Evolutionary conservation across 345 rosid species (phyloP).

Genomic region (Geranium rotundifolium): DNA sequence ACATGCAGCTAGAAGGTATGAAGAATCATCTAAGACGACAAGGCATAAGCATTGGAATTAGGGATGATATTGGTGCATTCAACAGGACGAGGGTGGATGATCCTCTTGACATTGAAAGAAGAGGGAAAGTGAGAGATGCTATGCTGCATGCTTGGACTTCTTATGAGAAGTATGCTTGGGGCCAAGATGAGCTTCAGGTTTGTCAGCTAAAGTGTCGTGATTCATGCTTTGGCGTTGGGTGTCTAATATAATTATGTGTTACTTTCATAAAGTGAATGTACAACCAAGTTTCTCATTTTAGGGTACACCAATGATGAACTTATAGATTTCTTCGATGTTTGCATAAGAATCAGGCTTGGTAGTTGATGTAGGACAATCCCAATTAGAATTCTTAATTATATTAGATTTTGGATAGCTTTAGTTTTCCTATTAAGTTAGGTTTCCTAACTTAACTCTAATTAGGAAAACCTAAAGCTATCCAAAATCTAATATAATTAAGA

Average conservation of each 20-base stretch:
- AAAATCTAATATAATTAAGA: too few relatives aligned
- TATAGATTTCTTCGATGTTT: too few relatives aligned
- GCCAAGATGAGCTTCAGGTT: constrained; percentile 43
- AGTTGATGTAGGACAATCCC: too few relatives aligned
- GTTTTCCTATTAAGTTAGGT: too few relatives aligned
- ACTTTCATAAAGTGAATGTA: not conserved
- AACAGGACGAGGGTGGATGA: constrained; percentile 13
- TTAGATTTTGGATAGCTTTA: too few relatives aligned
- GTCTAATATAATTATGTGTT: not conserved
- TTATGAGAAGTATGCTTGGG: constrained; percentile 47
- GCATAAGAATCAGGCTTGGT: not conserved
- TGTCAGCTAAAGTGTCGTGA: not conserved
- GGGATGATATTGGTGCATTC: not conserved
- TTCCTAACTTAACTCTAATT: too few relatives aligned
- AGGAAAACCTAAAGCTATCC: too few relatives aligned
- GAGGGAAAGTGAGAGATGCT: constrained; percentile 37
- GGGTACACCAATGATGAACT: not conserved
- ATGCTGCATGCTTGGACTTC: constrained; percentile 44
- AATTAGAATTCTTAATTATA: too few relatives aligned
- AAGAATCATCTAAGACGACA: constrained; percentile 1
- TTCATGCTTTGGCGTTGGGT: not conserved
- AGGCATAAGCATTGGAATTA: constrained; percentile 5
- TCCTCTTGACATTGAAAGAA: constrained; percentile 16
- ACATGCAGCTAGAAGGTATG: constrained; percentile 9
- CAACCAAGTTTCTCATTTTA: not conserved